Base-by-base conservation (phyloP, 352 stramenopile species). In the Phytophthora nicotianae region DNA sequence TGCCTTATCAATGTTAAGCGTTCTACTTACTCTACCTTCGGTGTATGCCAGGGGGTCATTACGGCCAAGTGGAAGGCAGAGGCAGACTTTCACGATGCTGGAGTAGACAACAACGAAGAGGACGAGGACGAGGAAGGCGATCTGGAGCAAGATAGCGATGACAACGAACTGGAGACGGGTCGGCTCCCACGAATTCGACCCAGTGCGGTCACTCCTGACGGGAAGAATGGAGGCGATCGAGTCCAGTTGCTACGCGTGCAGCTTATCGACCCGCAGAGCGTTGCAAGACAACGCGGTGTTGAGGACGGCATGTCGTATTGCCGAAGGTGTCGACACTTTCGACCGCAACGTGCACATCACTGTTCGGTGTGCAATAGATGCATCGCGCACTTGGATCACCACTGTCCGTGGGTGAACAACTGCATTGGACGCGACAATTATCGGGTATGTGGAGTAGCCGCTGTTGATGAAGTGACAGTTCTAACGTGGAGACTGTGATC, bases 341-440 rank as follows among this genome's bases (percentile, higher is more conserved):
- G 80, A 17, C 78, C 80, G 2, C 54, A 60, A 42, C 75, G 80
- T n/a, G 79, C 78, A 3, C 78, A 89, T 50, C 80, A 89, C 54
- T 89, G 80, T 48, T 81, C 75, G 9, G 83, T 98, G 14, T 98
- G 93, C 73, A 72, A 92, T 52, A 64, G 86, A 51, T 98, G 93
- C 53, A 91, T 98, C 50, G 87, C 97, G 37, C 94, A 98, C 72
- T 98, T 99, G 93, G 97, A 99, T 69, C 96, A 98, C 83, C 94
- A 98, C 74, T 98, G 96, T 61, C 95, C 95, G n/a, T 99, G 96
- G 96, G 86, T 98, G 6, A 98, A 99, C 70, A 99, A 99, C 79
- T 99, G 95, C 70, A 88, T 99, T 49, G 97, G 96, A 42, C 93
- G 97, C 42, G 85, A 94, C 59, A 99, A 99, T 75, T 97, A 99